Base-by-base conservation (phyloP, 1,284 basidiomycete species). In the Boletus sp. region DNA sequence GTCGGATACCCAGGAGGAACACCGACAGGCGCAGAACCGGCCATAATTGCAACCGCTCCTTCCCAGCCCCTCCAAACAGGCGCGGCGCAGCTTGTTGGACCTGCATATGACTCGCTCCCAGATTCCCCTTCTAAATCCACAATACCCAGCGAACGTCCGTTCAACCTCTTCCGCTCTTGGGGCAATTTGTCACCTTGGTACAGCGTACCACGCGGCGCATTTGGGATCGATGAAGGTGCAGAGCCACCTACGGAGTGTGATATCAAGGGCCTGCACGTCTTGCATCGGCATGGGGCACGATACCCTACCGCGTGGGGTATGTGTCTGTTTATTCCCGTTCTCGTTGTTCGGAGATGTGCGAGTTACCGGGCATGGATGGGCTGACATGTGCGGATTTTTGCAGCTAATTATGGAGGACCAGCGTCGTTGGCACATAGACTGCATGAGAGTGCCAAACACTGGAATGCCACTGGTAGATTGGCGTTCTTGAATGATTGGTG, bases 181-280 rank as follows among this genome's bases (percentile, higher is more conserved):
- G 91, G 91, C 0, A 91, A 91, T 60, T 67, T 93, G 33, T 82
- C 86, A 0, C 91, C 91, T 8, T 91, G 88, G 86, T 90, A 85
- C 65, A 88, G 84, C 49, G 82, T 90, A 37, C 72, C 72, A n/a
- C 72, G 71, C 25, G 77, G 73, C 9, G 71, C 76, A 2, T 93
- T 91, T 66, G 90, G 91, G 2, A 57, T 91, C 8, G 74, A 86
- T 57, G 83, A 89, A 0, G 74, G 77, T 9, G 83, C 88, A 0
- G 77, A 80, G 34, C 69, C 82, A 1, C 91, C 91, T 6, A 74
- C 82, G 25, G 75, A 73, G 4, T 92, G 91, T 64, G 68, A 71
- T 9, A 69, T 93, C 39, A 86, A 80, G 33, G 87, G 84, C 8
- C 66, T 91, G 48, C 88, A 91, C 63, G 68, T 91, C 51, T 66